Conservation (phyloP, 2,329 filamentous ascomycete species). For the Phoma sp. region DNA sequence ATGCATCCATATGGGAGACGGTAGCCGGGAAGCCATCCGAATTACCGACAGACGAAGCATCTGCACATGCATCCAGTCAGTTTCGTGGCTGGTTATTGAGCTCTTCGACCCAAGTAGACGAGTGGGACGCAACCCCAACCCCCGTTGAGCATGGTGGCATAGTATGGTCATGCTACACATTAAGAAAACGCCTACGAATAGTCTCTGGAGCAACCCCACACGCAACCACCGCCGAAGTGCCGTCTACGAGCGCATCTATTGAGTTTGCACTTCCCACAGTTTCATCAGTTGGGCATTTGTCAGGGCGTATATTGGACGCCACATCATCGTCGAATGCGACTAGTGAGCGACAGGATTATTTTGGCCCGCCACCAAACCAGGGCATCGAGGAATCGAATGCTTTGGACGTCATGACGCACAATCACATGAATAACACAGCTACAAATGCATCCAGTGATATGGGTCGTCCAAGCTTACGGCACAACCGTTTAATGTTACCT, state of each 20-base stretch:
- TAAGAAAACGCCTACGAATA: constrained; percentile 73
- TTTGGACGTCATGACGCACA: constrained; percentile 11
- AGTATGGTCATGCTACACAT: constrained; percentile 73
- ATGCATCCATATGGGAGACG: constrained; percentile 62
- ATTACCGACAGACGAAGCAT: constrained; percentile 46
- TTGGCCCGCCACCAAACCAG: constrained; percentile 33
- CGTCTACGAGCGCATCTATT: constrained; percentile 46
- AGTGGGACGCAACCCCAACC: constrained; percentile 59
- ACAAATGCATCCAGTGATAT: constrained; percentile 2
- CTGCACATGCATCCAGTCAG: constrained; percentile 44
- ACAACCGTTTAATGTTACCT: constrained; percentile 28
- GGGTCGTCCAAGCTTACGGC: constrained; percentile 6
- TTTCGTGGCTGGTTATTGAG: constrained; percentile 76
- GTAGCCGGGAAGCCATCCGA: constrained; percentile 57
- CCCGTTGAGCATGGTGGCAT: constrained; percentile 68
- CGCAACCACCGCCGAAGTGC: constrained; percentile 23
- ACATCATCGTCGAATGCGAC: constrained; percentile 19
- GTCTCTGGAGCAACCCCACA: constrained; percentile 60
- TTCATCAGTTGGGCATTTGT: constrained; percentile 25
- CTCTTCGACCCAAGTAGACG: constrained; percentile 61
- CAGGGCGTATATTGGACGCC: constrained; percentile 19
- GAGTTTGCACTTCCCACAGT: constrained; percentile 37
- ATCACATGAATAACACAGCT: constrained; percentile 10
- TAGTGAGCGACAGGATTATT: constrained; percentile 52
- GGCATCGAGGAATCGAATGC: constrained; percentile 1